Evolutionary conservation across 1,139 yeast species (phyloP).

Genomic region (Suhomyces yuchorum): DNA sequence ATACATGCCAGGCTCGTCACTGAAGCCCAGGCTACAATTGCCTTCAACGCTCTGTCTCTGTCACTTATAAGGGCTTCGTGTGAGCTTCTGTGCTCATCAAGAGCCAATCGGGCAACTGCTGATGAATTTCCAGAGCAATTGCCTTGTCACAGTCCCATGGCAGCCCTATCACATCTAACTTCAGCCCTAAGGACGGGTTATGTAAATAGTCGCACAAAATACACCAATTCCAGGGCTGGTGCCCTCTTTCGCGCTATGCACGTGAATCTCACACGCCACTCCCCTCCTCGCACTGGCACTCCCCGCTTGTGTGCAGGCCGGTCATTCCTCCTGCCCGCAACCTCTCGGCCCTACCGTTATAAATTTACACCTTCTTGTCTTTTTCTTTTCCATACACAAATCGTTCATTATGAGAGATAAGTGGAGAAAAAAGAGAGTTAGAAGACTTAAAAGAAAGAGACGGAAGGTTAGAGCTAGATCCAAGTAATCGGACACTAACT

Average conservation of each 20-base stretch:
- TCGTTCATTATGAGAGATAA: slow-evolving; percentile 74
- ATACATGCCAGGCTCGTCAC: no score
- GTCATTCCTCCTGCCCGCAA: slow-evolving; percentile 10
- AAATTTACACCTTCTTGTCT: slow-evolving; percentile 17
- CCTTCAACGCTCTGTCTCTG: no score
- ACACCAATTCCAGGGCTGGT: slow-evolving; percentile 8
- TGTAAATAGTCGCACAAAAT: not conserved
- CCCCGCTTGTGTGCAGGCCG: slow-evolving; percentile 5
- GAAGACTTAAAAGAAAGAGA: slow-evolving; percentile 99
- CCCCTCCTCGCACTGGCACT: not conserved
- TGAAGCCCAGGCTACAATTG: no score
- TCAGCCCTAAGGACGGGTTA: not conserved
- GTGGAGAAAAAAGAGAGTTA: slow-evolving; percentile 99
- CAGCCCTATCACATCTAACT: not conserved
- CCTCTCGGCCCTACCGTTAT: slow-evolving; percentile 12
- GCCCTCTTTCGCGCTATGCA: slow-evolving; percentile 9
- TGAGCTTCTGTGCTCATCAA: no score
- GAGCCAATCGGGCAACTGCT: no score
- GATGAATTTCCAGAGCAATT: no score
- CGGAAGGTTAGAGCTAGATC: slow-evolving; percentile 99
- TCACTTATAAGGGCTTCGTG: no score
- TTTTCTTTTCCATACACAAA: slow-evolving; percentile 24
- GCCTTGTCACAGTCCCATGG: no score
- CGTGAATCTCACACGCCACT: slow-evolving; percentile 7
- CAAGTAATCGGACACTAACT: slow-evolving; percentile 68